Evolutionary conservation across 2,329 filamentous ascomycete genomes (phyloP).

Genomic region (Mariannaea elegans): DNA sequence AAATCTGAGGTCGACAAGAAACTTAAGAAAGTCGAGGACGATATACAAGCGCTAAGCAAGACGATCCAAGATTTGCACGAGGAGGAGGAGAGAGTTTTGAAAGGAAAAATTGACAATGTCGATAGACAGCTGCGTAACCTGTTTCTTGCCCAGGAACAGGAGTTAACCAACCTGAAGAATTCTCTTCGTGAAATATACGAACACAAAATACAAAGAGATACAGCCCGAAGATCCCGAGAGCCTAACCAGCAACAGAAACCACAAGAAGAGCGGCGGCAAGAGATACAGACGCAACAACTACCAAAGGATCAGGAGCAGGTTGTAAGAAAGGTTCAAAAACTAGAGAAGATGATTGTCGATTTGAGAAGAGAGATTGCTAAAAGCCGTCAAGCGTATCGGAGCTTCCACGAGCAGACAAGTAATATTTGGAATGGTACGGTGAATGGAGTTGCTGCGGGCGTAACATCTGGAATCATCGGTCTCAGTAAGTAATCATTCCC

Average conservation of each 20-base stretch:
- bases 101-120: neutral
- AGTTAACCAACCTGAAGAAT: neutral
- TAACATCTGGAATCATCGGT: conserved; percentile 6
- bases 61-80: conserved; percentile 11
- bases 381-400: neutral
- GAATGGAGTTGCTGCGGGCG: conserved; percentile 11
- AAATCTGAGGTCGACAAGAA: neutral
- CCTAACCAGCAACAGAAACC: neutral
- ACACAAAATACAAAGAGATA: neutral
- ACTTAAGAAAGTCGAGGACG: neutral
- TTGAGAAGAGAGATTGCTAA: neutral
- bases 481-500: neutral
- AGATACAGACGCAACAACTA: neutral
- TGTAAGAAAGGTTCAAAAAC: neutral
- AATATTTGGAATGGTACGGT: conserved; percentile 6
- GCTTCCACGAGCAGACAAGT: neutral
- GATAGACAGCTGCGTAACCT: neutral
- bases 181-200: neutral
- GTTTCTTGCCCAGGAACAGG: neutral
- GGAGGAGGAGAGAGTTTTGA: neutral
- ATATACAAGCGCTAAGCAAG: neutral
- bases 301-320: neutral
- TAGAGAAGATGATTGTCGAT: neutral
- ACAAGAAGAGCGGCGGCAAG: neutral
- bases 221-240: neutral